A percentile compares a stretch with the other conserved stretches of the same genome.
Evolutionary conservation across 2,329 filamentous ascomycete species (phyloP).

Genomic region (Paradendryphiella salina): DNA sequence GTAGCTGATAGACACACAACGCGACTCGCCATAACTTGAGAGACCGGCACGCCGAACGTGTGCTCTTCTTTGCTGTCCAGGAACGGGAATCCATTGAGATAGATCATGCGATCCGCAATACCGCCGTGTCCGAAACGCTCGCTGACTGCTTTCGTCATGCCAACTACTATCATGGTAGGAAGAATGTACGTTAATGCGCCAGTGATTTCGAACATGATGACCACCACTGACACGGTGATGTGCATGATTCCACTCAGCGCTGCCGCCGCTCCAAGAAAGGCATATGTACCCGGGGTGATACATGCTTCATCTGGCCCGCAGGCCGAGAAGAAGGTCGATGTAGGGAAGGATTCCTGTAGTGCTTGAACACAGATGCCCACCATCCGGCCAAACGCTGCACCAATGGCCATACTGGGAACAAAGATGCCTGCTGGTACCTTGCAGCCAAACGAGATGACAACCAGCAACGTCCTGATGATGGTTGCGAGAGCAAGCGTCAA

Average conservation of each 20-base stretch:
- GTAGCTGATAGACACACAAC: slow-evolving; percentile 73
- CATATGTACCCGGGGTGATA: slow-evolving; percentile 96
- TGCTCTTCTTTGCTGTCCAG: slow-evolving; percentile 97
- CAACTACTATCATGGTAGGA: slow-evolving; percentile 98
- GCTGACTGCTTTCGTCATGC: slow-evolving; percentile 90
- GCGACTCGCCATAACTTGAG: slow-evolving; percentile 80
- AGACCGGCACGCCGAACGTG: slow-evolving; percentile 92
- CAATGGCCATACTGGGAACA: slow-evolving; percentile 96
- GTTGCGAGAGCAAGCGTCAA: slow-evolving; percentile 78
- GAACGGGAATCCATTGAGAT: slow-evolving; percentile 97
- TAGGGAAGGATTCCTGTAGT: slow-evolving; percentile 80
- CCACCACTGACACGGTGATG: slow-evolving; percentile 92
- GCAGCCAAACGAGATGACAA: slow-evolving; percentile 95
- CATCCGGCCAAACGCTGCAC: slow-evolving; percentile 88
- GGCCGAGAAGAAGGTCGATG: slow-evolving; percentile 80
- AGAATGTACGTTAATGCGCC: slow-evolving; percentile 97
- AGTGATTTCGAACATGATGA: slow-evolving; percentile 99
- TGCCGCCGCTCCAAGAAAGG: slow-evolving; percentile 89
- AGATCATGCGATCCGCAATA: slow-evolving; percentile 97
- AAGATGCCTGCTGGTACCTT: slow-evolving; percentile 98
- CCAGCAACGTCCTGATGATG: slow-evolving; percentile 75
- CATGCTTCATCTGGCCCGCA: slow-evolving; percentile 92
- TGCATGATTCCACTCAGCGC: slow-evolving; percentile 97
- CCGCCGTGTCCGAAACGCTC: slow-evolving; percentile 93
- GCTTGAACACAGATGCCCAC: slow-evolving; percentile 94